phyloP scores from a whole-genome alignment of 2,329 filamentous ascomycete species.

The Chrysoporthe puriensis region DNA sequence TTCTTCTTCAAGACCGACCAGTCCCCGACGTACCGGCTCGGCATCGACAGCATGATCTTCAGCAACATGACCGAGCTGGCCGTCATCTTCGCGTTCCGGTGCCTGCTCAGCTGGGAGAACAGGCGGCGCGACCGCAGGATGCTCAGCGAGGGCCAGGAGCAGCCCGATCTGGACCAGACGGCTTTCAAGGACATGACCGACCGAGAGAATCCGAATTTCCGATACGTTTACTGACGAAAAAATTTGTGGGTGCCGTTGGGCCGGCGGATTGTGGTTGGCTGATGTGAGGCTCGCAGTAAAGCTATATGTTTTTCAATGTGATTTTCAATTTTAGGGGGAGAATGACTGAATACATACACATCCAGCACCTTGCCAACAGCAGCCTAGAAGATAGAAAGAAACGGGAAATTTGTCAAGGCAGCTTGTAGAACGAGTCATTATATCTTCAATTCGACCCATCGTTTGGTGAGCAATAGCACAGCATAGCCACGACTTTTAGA shows the following conservation, averaged over 20 bases:
- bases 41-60: conserved; percentile 63
- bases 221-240: conserved; percentile 41
- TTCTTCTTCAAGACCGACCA: conserved; percentile 63
- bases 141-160: neutral
- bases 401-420: no score
- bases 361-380: no score
- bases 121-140: conserved; percentile 49
- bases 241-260: neutral
- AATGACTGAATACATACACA: no score
- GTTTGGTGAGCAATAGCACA: no score
- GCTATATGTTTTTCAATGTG: no score
- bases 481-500: no score
- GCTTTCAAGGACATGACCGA: conserved; percentile 49
- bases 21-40: conserved; percentile 62
- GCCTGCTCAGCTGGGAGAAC: conserved; percentile 56
- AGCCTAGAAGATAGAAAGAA: no score
- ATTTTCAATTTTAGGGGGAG: no score
- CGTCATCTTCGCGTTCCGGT: conserved; percentile 52
- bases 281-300: no score
- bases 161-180: conserved; percentile 40
- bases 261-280: neutral
- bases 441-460: no score
- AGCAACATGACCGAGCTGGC: conserved; percentile 58
- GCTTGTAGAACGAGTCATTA: no score
- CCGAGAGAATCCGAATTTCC: conserved; percentile 47